phyloP scores from a whole-genome alignment of 176 grass and related monocot genomes.

The Eleusine coracana region DNA sequence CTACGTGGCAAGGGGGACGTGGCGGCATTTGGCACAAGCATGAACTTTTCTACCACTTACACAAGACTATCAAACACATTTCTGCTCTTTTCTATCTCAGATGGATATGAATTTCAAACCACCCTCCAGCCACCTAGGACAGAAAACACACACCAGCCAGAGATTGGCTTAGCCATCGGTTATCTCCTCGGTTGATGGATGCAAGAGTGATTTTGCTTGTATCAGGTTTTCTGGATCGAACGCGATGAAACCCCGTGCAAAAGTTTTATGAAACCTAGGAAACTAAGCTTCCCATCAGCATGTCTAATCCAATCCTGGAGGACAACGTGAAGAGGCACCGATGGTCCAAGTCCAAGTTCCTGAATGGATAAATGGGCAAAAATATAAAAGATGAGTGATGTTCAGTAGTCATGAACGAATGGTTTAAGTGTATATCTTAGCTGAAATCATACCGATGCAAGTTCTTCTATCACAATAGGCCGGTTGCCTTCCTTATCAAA shows the following conservation, averaged over 20 bases:
- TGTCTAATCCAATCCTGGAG: slow-evolving; percentile 99
- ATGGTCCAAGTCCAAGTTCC: slow-evolving; percentile 95
- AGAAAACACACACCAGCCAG: slow-evolving; percentile 36
- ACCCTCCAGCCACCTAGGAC: slow-evolving; percentile 29
- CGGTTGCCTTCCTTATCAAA: slow-evolving; percentile 99
- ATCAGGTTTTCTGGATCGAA: slow-evolving; percentile 68
- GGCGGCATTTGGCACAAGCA: slow-evolving; percentile 27
- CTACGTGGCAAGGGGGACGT: slow-evolving; percentile 26
- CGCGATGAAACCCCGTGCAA: slow-evolving; percentile 87
- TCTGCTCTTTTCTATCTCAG: background rate
- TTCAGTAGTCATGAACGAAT: background rate
- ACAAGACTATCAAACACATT: slow-evolving; percentile 17
- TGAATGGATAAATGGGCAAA: slow-evolving; percentile 17
- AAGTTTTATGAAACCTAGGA: slow-evolving; percentile 98
- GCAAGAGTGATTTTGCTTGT: slow-evolving; percentile 26
- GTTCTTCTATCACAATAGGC: slow-evolving; percentile 97
- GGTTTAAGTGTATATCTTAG: slow-evolving; percentile 2
- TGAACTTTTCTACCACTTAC: slow-evolving; percentile 34
- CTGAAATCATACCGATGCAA: slow-evolving; percentile 72
- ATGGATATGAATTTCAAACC: background rate
- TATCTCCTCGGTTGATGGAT: slow-evolving; percentile 41
- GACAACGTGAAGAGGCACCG: slow-evolving; percentile 91
- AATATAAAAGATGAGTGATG: background rate
- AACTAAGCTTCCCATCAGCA: slow-evolving; percentile 89
- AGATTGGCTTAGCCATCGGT: slow-evolving; percentile 45